phyloP scores from a whole-genome alignment of 176 grass and related monocot species.

The Bromus sterilis region DNA sequence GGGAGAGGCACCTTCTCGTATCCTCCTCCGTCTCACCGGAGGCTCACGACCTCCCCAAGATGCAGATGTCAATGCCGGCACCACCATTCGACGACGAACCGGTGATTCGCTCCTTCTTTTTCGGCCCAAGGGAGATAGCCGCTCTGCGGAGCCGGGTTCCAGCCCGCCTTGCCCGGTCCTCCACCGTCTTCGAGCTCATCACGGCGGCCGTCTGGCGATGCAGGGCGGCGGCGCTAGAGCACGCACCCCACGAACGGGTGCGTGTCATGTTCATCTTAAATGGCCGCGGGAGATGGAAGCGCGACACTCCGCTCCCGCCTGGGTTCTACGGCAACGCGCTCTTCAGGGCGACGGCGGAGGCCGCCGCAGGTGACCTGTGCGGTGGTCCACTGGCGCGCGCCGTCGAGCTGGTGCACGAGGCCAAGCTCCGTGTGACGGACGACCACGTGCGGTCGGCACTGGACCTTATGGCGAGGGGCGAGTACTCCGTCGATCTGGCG shows the following conservation, averaged over 20 bases:
- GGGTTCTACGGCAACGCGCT: not conserved
- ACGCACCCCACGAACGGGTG: not conserved
- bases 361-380: too few species aligned
- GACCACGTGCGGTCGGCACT: not conserved
- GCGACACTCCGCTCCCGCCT: not conserved
- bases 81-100: too few species aligned
- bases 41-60: too few species aligned
- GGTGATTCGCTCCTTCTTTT: too few species aligned
- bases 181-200: too few species aligned
- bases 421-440: not conserved
- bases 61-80: too few species aligned
- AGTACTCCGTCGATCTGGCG: not conserved
- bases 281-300: not conserved
- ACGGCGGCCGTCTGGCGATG: conserved; percentile 13
- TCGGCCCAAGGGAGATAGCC: not conserved
- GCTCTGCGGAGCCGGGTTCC: not conserved
- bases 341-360: not conserved
- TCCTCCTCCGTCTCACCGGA: not conserved
- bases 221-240: not conserved
- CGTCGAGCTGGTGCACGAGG: too few species aligned
- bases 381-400: too few species aligned
- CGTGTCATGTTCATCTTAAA: not conserved
- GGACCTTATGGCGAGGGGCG: not conserved
- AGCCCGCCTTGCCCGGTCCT: not conserved
- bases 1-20: conserved; percentile 16